A percentile compares a stretch with the other conserved stretches of the same genome.
These are phyloP conservation scores for Curvularia verruculosa DNA, from an alignment of 2,329 filamentous ascomycete genomes.

Conservation along the genomic window DNA sequence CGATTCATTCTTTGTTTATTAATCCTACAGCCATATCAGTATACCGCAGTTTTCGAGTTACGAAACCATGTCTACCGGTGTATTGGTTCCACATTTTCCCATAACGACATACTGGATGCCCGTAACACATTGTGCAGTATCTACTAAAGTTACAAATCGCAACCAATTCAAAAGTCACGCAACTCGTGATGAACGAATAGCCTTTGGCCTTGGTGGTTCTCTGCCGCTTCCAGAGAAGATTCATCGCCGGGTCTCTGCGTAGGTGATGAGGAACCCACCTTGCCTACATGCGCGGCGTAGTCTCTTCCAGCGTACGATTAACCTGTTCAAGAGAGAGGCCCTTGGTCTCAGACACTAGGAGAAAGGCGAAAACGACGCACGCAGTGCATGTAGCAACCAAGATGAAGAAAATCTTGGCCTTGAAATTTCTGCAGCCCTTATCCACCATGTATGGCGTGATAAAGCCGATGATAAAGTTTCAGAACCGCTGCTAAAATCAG, in stretches of 20 bases:
- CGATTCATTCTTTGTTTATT: background rate
- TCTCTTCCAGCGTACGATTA: constrained; percentile 85
- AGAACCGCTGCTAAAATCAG: constrained; percentile 60
- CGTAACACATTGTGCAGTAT: background rate
- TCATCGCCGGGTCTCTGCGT: constrained; percentile 6
- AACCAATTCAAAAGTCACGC: background rate
- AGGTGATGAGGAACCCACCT: constrained; percentile 69
- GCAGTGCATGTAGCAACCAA: constrained; percentile 60
- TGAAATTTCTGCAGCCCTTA: constrained; percentile 68
- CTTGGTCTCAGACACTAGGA: constrained; percentile 78
- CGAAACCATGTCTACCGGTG: background rate
- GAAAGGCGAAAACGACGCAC: constrained; percentile 70
- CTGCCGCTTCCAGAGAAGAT: background rate
- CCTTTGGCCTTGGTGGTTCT: background rate
- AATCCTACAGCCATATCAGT: no score
- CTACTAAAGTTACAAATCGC: background rate
- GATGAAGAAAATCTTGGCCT: constrained; percentile 61
- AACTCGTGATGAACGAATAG: constrained; percentile 1
- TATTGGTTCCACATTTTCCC: background rate
- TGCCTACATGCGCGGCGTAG: constrained; percentile 72
- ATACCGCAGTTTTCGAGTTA: background rate
- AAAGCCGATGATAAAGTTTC: constrained; percentile 69
- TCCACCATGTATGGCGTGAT: constrained; percentile 75
- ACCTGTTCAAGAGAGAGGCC: constrained; percentile 79
- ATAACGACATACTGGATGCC: no score